Conservation (phyloP, 208 protist genomes). For the Endotrypanum monterogeii region DNA sequence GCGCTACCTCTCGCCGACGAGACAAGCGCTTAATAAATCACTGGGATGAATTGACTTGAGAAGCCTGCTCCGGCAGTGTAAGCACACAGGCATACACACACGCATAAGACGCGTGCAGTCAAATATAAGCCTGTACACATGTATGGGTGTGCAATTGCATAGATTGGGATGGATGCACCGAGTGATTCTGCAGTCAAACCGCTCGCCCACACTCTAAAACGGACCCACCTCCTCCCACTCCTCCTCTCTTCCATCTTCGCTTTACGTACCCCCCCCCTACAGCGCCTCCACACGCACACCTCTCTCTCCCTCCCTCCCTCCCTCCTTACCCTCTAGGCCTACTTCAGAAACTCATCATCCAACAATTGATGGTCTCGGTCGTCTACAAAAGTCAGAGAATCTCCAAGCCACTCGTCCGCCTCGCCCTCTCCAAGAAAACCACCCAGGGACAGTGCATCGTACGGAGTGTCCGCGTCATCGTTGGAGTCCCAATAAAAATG, state of each 20-base stretch:
- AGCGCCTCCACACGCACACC: not conserved
- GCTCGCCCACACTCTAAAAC: not conserved
- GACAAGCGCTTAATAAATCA: not conserved
- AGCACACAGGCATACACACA: not conserved
- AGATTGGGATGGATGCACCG: not conserved
- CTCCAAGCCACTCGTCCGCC: slow-evolving; percentile 34
- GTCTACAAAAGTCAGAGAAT: slow-evolving; percentile 35
- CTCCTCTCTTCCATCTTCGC: too few species aligned
- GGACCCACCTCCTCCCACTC: not conserved
- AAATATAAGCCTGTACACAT: not conserved
- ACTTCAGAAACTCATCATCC: slow-evolving; percentile 35
- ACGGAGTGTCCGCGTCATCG: slow-evolving; percentile 54
- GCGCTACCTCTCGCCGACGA: not conserved
- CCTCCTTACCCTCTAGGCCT: not conserved
- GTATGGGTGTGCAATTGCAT: not conserved
- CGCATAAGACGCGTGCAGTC: too few species aligned
- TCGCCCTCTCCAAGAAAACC: slow-evolving; percentile 35
- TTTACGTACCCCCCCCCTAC: not conserved
- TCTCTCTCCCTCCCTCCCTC: not conserved
- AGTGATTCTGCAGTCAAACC: not conserved
- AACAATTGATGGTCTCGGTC: slow-evolving; percentile 33
- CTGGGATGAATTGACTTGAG: not conserved
- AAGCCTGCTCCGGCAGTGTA: not conserved
- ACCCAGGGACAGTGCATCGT: slow-evolving; percentile 32
- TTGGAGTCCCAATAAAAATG: slow-evolving; percentile 80